These are phyloP conservation scores for Hemerocallis citrina DNA, from an alignment of 106 monocot species.

Conservation along the genomic window DNA sequence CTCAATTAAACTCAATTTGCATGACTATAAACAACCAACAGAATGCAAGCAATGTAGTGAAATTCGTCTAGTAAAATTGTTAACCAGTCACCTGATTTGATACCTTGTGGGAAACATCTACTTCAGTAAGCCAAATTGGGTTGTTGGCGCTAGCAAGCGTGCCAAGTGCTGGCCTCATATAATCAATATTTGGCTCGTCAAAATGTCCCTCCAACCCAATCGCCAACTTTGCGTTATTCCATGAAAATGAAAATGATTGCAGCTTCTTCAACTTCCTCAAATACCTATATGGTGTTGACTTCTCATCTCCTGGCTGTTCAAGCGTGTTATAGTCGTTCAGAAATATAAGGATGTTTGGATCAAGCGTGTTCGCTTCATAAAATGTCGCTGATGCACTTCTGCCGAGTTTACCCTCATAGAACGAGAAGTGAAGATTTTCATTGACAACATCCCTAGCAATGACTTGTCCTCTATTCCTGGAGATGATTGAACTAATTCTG, in stretches of 20 bases:
- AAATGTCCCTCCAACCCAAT: constrained; percentile 81
- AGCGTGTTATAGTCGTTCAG: constrained; percentile 80
- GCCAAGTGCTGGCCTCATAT: constrained; percentile 67
- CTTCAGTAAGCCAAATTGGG: constrained; percentile 88
- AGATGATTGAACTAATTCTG: constrained; percentile 44
- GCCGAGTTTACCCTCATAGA: constrained; percentile 46
- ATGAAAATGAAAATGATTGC: background rate
- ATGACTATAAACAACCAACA: no score
- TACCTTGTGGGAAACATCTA: constrained; percentile 29
- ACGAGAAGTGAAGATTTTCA: constrained; percentile 68
- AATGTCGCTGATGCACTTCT: constrained; percentile 19
- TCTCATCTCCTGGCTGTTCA: constrained; percentile 37
- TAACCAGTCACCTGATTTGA: constrained; percentile 53
- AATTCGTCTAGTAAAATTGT: no score
- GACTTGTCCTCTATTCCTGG: constrained; percentile 44
- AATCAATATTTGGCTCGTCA: constrained; percentile 39
- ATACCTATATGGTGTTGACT: constrained; percentile 31
- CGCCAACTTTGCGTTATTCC: constrained; percentile 17
- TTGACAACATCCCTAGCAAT: constrained; percentile 86
- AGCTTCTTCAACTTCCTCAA: constrained; percentile 49
- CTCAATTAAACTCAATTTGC: no score
- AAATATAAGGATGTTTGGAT: constrained; percentile 40
- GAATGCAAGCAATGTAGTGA: no score
- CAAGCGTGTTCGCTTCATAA: constrained; percentile 33
- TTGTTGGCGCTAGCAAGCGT: constrained; percentile 26